Evolutionary conservation across 164 flowering plant species (phyloP).

Genomic region (Aristolochia contorta): DNA sequence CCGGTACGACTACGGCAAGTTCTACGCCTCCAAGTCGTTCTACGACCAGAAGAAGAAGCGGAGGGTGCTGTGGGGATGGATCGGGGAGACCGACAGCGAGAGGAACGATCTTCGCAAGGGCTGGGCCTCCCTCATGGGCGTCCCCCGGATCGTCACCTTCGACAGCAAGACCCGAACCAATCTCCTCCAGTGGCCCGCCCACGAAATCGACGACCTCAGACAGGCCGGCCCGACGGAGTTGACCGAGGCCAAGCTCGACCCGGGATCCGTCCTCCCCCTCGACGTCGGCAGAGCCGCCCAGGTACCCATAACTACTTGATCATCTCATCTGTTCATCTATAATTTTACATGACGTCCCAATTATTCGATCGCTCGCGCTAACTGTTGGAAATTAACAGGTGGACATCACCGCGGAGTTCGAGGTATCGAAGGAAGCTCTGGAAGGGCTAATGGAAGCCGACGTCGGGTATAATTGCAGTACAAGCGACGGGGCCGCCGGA

Average conservation of each 20-base stretch:
- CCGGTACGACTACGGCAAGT: conserved; percentile 61
- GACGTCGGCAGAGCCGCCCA: conserved; percentile 42
- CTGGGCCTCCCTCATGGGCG: conserved; percentile 8
- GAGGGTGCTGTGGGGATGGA: conserved; percentile 84
- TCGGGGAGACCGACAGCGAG: conserved; percentile 61
- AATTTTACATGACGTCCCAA: too few species aligned
- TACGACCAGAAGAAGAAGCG: conserved; percentile 56
- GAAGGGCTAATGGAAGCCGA: conserved; percentile 24
- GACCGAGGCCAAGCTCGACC: conserved; percentile 21
- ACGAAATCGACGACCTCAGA: conserved; percentile 69
- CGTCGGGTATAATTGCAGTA: conserved; percentile 40
- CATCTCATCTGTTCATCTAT: too few species aligned
- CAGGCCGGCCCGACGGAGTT: conserved; percentile 20
- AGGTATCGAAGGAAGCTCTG: conserved; percentile 34
- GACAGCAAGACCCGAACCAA: conserved; percentile 56
- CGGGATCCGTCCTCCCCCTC: conserved; percentile 52
- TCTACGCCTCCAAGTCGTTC: conserved; percentile 79
- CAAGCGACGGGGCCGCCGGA: conserved; percentile 47
- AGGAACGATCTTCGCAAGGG: conserved; percentile 40
- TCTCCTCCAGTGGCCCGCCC: conserved; percentile 76
- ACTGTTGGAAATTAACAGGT: conserved; percentile 27
- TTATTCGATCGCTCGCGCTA: too few species aligned
- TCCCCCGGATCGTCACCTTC: conserved; percentile 59
- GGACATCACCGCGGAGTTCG: conserved; percentile 70
- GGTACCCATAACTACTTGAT: conserved; percentile 16